These are phyloP conservation scores for Leccinum ambiguum DNA, from an alignment of 1,284 basidiomycete species.

Conservation along the genomic window DNA sequence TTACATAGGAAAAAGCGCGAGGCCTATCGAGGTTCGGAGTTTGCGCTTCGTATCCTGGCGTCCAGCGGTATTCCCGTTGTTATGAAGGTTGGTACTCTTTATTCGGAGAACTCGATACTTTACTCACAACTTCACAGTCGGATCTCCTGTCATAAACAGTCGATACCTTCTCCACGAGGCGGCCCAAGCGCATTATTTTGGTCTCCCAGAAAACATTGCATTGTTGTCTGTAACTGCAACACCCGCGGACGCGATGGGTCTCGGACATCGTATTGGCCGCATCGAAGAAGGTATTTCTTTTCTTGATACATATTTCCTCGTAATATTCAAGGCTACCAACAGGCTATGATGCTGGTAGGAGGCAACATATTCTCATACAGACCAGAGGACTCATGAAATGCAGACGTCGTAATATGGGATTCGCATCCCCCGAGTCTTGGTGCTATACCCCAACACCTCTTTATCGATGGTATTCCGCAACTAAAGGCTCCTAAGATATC, in stretches of 20 bases:
- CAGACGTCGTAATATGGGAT: conserved; percentile 47
- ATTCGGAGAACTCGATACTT: not conserved
- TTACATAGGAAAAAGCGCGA: conserved; percentile 57
- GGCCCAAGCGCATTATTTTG: conserved; percentile 62
- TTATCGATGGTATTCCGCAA: conserved; percentile 68
- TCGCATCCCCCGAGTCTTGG: conserved; percentile 56
- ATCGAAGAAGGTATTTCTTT: conserved; percentile 31
- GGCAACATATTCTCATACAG: not conserved
- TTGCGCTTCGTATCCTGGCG: conserved; percentile 57
- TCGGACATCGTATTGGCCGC: conserved; percentile 64
- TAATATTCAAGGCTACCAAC: conserved; percentile 3
- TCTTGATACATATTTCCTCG: not conserved
- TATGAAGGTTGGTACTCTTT: conserved; percentile 41
- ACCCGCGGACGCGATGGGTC: conserved; percentile 56
- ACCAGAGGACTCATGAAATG: conserved; percentile 10
- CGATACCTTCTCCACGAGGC: conserved; percentile 66
- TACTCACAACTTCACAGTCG: conserved; percentile 31
- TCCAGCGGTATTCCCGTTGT: conserved; percentile 56
- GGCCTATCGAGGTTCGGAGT: conserved; percentile 64
- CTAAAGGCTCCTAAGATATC: conserved; percentile 40
- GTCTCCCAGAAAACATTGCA: conserved; percentile 40
- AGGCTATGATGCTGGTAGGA: conserved; percentile 42
- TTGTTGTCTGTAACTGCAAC: conserved; percentile 55
- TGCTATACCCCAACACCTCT: conserved; percentile 57
- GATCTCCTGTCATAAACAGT: conserved; percentile 52